A percentile compares a stretch with the other conserved stretches of the same genome.
Evolutionary conservation across 1,284 basidiomycete species (phyloP).

Genomic region (Lentinula novae-zelandiae): DNA sequence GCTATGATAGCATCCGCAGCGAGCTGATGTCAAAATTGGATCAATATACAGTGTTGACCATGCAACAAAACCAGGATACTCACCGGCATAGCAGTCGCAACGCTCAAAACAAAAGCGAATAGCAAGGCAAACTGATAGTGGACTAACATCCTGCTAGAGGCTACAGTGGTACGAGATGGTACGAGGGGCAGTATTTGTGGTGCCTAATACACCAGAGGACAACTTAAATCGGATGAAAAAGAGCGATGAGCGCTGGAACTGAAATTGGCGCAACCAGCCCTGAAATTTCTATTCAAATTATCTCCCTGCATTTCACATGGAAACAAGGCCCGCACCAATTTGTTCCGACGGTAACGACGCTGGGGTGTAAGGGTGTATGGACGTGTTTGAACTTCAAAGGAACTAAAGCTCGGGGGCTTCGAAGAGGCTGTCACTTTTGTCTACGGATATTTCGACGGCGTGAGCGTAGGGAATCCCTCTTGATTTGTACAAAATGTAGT

Average conservation of each 20-base stretch:
- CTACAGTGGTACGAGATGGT: not conserved
- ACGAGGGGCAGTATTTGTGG: not conserved
- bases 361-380: not conserved
- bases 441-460: too few relatives aligned
- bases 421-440: too few relatives aligned
- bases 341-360: not conserved
- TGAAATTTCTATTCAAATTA: not conserved
- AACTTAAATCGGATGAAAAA: not conserved
- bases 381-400: too few relatives aligned
- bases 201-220: not conserved
- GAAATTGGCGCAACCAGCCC: not conserved
- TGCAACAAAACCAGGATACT: not conserved
- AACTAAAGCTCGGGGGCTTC: too few relatives aligned
- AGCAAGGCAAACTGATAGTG: not conserved
- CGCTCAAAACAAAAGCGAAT: not conserved
- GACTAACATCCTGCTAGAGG: constrained; percentile 1
- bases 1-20: not conserved
- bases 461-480: too few relatives aligned
- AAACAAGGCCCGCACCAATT: not conserved
- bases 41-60: not conserved
- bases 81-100: constrained; percentile 5
- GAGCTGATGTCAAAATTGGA: not conserved
- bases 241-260: constrained; percentile 2
- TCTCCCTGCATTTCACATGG: not conserved
- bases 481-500: too few relatives aligned